phyloP scores from a whole-genome alignment of 495 filamentous ascomycete species.

The Apiosordaria backusii region DNA sequence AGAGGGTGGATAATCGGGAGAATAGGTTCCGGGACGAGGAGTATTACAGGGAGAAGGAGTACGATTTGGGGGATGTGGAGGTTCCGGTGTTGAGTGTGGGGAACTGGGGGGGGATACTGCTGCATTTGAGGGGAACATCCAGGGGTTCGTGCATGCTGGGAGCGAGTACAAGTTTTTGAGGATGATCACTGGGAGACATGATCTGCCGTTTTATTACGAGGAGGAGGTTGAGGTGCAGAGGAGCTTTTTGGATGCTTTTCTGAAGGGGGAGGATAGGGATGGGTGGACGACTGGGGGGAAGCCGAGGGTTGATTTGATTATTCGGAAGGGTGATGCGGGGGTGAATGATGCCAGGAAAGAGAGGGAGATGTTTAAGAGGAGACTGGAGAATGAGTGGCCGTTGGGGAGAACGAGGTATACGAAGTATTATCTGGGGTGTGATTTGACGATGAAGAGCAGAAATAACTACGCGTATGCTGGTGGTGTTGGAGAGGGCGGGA shows the following conservation, averaged over 20 bases:
- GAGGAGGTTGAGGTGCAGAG: constrained; percentile 62
- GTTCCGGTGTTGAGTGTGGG: constrained; percentile 60
- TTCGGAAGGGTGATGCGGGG: constrained; percentile 61
- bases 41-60: constrained; percentile 61
- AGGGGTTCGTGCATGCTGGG: constrained; percentile 57
- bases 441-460: constrained; percentile 28
- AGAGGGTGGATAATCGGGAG: constrained; percentile 54
- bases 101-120: constrained; percentile 63
- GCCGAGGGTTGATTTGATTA: constrained; percentile 52
- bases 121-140: constrained; percentile 62
- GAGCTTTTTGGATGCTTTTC: constrained; percentile 64
- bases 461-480: constrained; percentile 17
- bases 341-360: constrained; percentile 59
- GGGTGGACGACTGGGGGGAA: constrained; percentile 57
- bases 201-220: constrained; percentile 67
- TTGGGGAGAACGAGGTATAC: constrained; percentile 59
- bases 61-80: constrained; percentile 57
- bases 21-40: constrained; percentile 56
- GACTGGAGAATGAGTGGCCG: constrained; percentile 61
- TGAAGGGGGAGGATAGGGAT: constrained; percentile 56
- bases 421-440: constrained; percentile 49
- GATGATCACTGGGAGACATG: constrained; percentile 65
- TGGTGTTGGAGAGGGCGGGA: constrained; percentile 9
- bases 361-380: constrained; percentile 39
- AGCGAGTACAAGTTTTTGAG: constrained; percentile 62